These are phyloP conservation scores for Trichoderma arundinaceum DNA, from an alignment of 2,329 filamentous ascomycete genomes.

Conservation along the genomic window DNA sequence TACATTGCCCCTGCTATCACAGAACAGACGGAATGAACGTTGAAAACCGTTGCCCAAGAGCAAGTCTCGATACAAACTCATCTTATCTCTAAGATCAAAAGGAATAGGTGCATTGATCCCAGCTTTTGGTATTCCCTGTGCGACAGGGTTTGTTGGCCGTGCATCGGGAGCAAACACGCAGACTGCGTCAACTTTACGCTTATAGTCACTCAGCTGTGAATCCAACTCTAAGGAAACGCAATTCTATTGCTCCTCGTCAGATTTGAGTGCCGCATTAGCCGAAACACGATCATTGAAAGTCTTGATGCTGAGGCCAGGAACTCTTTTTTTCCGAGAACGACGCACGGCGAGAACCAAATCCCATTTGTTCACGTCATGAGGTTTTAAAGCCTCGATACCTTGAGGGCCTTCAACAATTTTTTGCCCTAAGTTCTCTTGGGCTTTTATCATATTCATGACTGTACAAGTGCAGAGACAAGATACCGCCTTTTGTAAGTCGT, in stretches of 20 bases:
- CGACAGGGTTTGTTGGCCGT: neutral
- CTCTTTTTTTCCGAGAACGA: neutral
- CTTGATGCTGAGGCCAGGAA: neutral
- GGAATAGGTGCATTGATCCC: neutral
- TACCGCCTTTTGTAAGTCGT: neutral
- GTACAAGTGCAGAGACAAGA: neutral
- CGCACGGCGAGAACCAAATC: neutral
- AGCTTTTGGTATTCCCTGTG: too few relatives aligned
- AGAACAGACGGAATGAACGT: neutral
- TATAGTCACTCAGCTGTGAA: neutral
- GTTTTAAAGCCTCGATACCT: too few relatives aligned
- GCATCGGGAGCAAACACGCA: slow-evolving; percentile 21
- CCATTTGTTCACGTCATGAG: too few relatives aligned
- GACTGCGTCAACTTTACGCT: slow-evolving; percentile 8
- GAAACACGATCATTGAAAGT: neutral
- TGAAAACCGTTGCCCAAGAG: slow-evolving; percentile 30
- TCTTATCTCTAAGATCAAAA: neutral
- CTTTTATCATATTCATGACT: neutral
- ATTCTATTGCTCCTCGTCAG: neutral
- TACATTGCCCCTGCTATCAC: neutral
- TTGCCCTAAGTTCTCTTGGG: too few relatives aligned
- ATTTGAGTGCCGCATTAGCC: neutral
- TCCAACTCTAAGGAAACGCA: neutral
- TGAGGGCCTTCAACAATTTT: too few relatives aligned
- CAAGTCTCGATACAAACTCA: slow-evolving; percentile 29